These are phyloP conservation scores for Ailanthus altissimus DNA, from an alignment of 345 rosid genomes.

Conservation along the genomic window DNA sequence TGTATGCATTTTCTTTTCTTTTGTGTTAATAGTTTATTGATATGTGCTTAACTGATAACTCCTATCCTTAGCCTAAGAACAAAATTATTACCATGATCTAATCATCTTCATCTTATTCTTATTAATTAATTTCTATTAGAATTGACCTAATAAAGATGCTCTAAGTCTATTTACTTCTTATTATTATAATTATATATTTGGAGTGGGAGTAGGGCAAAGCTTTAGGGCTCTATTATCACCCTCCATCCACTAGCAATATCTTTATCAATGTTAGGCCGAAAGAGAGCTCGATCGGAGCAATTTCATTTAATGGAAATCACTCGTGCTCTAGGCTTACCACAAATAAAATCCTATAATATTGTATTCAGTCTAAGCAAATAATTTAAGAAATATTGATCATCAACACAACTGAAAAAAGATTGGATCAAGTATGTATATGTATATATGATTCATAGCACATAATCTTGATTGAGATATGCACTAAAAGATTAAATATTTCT, in stretches of 20 bases:
- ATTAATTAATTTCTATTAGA: background rate
- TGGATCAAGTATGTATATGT: background rate
- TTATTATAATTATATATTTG: background rate
- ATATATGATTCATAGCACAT: background rate
- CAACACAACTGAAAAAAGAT: background rate
- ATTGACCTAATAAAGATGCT: background rate
- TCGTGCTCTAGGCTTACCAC: slow-evolving; percentile 6
- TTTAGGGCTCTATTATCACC: background rate
- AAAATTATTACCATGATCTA: slow-evolving; percentile 3
- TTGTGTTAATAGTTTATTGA: background rate
- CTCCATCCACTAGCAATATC: slow-evolving; percentile 27
- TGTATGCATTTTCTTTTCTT: background rate
- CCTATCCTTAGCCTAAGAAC: slow-evolving; percentile 9
- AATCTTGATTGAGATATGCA: slow-evolving; percentile 9
- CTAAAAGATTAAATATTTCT: slow-evolving; percentile 8
- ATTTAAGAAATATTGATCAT: background rate
- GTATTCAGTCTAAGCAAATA: no score
- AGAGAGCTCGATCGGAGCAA: slow-evolving; percentile 1
- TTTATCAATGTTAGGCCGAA: slow-evolving; percentile 33
- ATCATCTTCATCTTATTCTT: background rate
- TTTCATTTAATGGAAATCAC: slow-evolving; percentile 6
- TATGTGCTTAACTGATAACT: no score
- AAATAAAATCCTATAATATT: background rate
- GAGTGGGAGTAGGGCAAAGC: slow-evolving; percentile 11
- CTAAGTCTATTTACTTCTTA: background rate